Conservation (phyloP, 495 filamentous ascomycete genomes). For the Pseudomonodictys pantanalensis region DNA sequence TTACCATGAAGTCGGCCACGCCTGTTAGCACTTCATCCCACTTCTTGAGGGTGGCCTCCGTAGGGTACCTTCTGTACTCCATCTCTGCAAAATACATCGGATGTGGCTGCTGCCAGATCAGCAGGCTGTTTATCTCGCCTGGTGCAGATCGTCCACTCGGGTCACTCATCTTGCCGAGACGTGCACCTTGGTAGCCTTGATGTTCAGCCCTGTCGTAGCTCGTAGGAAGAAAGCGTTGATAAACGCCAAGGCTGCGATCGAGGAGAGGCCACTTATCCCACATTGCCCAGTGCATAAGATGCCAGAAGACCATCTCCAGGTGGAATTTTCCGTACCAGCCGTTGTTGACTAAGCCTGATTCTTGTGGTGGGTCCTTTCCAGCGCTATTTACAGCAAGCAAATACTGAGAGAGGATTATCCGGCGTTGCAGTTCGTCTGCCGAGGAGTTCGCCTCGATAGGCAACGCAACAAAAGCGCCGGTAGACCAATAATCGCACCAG, state of each 20-base stretch:
- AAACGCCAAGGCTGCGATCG: conserved; percentile 45
- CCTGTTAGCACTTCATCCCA: conserved; percentile 48
- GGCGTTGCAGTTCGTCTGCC: conserved; percentile 50
- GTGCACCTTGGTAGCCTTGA: conserved; percentile 54
- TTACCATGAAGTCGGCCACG: conserved; percentile 54
- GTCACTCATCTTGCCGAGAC: conserved; percentile 61
- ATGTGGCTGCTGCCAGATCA: conserved; percentile 58
- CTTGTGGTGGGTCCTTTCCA: conserved; percentile 37
- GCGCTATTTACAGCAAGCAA: conserved; percentile 50
- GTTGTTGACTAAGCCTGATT: conserved; percentile 53
- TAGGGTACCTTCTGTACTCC: conserved; percentile 48
- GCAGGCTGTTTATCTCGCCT: conserved; percentile 54
- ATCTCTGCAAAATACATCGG: conserved; percentile 54
- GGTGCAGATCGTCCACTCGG: conserved; percentile 54
- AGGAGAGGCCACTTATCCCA: conserved; percentile 46
- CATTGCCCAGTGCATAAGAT: conserved; percentile 51
- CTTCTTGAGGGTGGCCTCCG: conserved; percentile 40
- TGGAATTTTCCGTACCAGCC: conserved; percentile 49
- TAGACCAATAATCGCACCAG: conserved; percentile 49
- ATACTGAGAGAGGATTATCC: conserved; percentile 51
- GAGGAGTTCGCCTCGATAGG: conserved; percentile 39
- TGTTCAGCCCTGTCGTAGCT: conserved; percentile 46
- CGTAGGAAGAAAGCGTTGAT: conserved; percentile 48
- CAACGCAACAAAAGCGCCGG: conserved; percentile 50
- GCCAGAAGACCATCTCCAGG: conserved; percentile 57